These are phyloP conservation scores for Recurvomyces mirabilis DNA, from an alignment of 495 filamentous ascomycete genomes.

Conservation along the genomic window DNA sequence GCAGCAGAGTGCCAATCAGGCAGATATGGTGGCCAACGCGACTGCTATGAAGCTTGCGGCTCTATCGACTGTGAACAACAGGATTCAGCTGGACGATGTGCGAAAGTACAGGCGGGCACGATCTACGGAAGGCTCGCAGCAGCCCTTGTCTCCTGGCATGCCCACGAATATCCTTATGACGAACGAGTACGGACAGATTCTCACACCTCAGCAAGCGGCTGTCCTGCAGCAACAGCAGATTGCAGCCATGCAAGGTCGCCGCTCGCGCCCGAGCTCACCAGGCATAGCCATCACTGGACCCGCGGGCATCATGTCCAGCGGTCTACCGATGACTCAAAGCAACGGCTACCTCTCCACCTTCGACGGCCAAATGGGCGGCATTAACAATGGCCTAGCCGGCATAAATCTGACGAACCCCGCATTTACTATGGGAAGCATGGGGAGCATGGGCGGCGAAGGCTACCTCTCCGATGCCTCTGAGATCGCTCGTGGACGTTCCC, in stretches of 20 bases:
- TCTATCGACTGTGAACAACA: slow-evolving; percentile 93
- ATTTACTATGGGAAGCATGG: background rate
- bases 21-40: slow-evolving; percentile 97
- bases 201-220: slow-evolving; percentile 74
- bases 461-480: slow-evolving; percentile 94
- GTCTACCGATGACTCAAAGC: slow-evolving; percentile 74
- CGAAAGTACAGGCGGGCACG: slow-evolving; percentile 86
- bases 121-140: slow-evolving; percentile 69
- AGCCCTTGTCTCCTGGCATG: slow-evolving; percentile 34
- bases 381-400: slow-evolving; percentile 61
- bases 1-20: slow-evolving; percentile 50
- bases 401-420: slow-evolving; percentile 54
- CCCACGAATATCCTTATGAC: slow-evolving; percentile 72
- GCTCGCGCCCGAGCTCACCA: slow-evolving; percentile 88
- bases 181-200: slow-evolving; percentile 79
- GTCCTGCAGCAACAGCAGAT: slow-evolving; percentile 79
- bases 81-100: slow-evolving; percentile 90
- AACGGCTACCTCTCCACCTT: slow-evolving; percentile 92
- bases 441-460: slow-evolving; percentile 44
- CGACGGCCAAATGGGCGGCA: slow-evolving; percentile 56
- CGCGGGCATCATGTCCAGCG: slow-evolving; percentile 35
- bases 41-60: slow-evolving; percentile 98
- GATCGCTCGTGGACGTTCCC: slow-evolving; percentile 78
- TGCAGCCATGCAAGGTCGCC: slow-evolving; percentile 56
- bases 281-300: slow-evolving; percentile 71